Conservation (phyloP, 768 basidiomycete genomes). For the Leucogyrophana mollusca region DNA sequence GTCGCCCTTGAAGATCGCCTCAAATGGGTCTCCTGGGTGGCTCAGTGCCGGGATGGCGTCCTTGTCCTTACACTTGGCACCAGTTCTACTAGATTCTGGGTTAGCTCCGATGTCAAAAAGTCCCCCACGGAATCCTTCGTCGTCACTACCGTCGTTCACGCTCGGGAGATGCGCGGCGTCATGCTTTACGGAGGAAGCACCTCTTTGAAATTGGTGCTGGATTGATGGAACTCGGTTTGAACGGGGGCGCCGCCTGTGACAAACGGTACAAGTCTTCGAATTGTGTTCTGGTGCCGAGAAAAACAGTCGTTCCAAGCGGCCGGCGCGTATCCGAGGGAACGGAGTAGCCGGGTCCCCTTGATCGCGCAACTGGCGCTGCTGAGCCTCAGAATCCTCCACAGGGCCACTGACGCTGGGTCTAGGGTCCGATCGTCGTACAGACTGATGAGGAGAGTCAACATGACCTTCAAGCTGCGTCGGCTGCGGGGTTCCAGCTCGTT, state of each 20-base stretch:
- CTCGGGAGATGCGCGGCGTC: background rate
- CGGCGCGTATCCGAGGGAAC: constrained; percentile 83
- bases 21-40: background rate
- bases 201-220: background rate
- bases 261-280: constrained; percentile 64
- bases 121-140: constrained; percentile 50
- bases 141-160: constrained; percentile 29
- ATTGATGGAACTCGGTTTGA: background rate
- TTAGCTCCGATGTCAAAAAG: constrained; percentile 2
- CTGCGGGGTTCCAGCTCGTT: constrained; percentile 2
- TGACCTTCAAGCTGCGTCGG: background rate
- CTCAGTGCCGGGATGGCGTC: no score
- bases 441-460: constrained; percentile 3
- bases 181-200: constrained; percentile 1
- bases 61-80: no score
- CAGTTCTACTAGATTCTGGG: no score
- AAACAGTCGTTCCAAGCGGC: constrained; percentile 75
- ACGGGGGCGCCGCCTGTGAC: constrained; percentile 45
- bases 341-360: constrained; percentile 43
- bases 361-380: no score
- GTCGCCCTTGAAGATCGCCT: constrained; percentile 7
- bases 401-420: constrained; percentile 1
- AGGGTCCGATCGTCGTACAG: background rate
- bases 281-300: constrained; percentile 80
- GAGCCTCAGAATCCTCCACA: background rate